Base-by-base conservation (phyloP, 2,329 filamentous ascomycete species). In the Neonectria ditissima region DNA sequence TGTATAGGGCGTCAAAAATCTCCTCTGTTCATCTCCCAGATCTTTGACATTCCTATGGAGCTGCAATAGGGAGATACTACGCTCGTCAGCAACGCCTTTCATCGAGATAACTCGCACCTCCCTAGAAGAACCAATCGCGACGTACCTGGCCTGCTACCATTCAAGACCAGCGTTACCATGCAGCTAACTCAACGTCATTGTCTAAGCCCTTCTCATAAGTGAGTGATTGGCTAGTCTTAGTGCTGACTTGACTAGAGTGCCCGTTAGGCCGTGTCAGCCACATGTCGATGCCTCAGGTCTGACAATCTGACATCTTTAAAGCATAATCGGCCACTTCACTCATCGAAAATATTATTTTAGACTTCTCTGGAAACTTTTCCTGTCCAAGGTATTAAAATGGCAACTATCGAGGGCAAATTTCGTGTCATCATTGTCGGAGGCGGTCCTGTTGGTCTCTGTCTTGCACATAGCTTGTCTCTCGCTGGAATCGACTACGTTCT, bases 401-500 rank as follows among this genome's bases (percentile, higher is more conserved):
- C 16, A n/a, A 8, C 34, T 6, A 6, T 16, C 2, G 16, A 39
- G 14, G 16, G 26, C 26, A 55, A 55, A 28, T 55, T 55, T 11
- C 52, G 39, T 41, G 72, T 72, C 11, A 68, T 76, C 47, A 65
- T 76, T 32, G 52, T 74, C 22, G 73, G 74, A 28, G 73, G 68
- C n/a, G 73, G 74, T 30, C 68, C 71, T 2, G 65, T 62, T 5
- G 73, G 74, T 7, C 55, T 75, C 5, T 65, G 63, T 13, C 62
- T 73, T 10, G 67, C 74, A 14, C 65, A 75, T 48, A 66, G 67
- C 30, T 66, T 77, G 8, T 18, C 47, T 39, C 68, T 65, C 3
- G 71, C 74, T 4, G 69, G 68, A 11, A 78, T 79, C 55, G 75
- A 79, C 56, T 79, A 75, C 41, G 44, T 79, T 1, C 67, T 79